Base-by-base conservation (phyloP, 345 rosid genomes). In the Hypericum perforatum region DNA sequence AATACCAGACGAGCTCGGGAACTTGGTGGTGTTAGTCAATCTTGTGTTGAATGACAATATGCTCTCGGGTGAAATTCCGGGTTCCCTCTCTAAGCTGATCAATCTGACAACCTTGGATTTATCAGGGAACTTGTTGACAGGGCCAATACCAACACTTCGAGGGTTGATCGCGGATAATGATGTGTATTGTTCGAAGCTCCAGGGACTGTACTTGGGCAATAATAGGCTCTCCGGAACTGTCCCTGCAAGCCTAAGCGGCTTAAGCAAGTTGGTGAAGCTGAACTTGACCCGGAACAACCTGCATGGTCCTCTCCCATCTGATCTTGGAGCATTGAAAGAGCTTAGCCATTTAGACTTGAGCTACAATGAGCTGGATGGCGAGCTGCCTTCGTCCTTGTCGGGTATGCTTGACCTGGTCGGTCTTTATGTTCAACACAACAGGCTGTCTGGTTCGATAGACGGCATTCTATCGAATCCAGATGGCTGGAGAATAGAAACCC, bases 311-410 rank as follows among this genome's bases (percentile, higher is more conserved):
- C 16, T 88, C 59, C 97, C 98, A 8, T 47, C 62, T 39, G 68
- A 80, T 60, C 75, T 92, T 61, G 86, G 97, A 43, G 67, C 80
- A 61, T 71, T 92, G 75, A 74, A 69, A 50, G 90, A 73, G 77
- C 75, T 88, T 22, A 80, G 78, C 41, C 94, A 77, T 68, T 62
- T 92, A 75, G 96, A 92, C 63, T 70, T 88, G 62, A 88, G 96
- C 72, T 41, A 32, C 37, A 92, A 85, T 61, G 67, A 72, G 62
- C 79, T 92, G 14, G 63, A 52, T 11, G 89, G 90, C 2, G 72
- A 68, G 74, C 80, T 88, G 46, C 86, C 94, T 49, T 59, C 78
- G 39, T 69, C 80, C 0, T 49, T 86, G 47, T 75, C 91, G 12
- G 61, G 29, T 3, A 76, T 77, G 78, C 68, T 72, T 61, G 83